Conservation (phyloP, 768 basidiomycete genomes). For the Phaffia australis region DNA sequence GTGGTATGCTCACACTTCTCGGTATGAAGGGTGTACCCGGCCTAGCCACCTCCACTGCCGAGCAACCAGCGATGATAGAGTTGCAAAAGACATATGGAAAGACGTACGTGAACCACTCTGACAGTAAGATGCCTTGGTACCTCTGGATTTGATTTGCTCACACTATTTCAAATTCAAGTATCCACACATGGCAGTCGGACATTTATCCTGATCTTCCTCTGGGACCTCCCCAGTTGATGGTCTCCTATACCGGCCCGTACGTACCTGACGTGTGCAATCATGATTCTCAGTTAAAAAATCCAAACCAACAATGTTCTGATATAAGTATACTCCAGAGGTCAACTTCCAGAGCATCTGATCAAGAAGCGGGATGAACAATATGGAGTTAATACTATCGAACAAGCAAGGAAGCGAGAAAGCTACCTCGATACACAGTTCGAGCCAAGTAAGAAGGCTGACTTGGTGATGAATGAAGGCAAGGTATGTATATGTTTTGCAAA, state of each 20-base stretch:
- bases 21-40: conserved; percentile 4
- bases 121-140: conserved; percentile 27
- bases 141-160: background rate
- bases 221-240: conserved; percentile 46
- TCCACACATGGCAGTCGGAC: conserved; percentile 35
- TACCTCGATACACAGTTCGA: too few relatives aligned
- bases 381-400: conserved; percentile 36
- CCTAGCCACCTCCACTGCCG: background rate
- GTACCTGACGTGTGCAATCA: background rate
- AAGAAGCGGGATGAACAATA: conserved; percentile 36
- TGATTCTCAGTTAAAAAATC: background rate
- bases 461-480: too few relatives aligned
- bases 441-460: too few relatives aligned
- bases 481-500: too few relatives aligned
- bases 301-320: background rate
- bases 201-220: conserved; percentile 42
- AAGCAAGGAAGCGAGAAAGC: too few relatives aligned
- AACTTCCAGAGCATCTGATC: conserved; percentile 37
- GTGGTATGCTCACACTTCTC: conserved; percentile 9
- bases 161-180: background rate
- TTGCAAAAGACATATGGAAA: conserved; percentile 47
- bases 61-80: conserved; percentile 38
- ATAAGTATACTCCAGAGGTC: conserved; percentile 28
- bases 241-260: conserved; percentile 41
- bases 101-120: conserved; percentile 32